These are phyloP conservation scores for Aphanomyces invadans DNA, from an alignment of 352 stramenopile genomes.

Conservation along the genomic window DNA sequence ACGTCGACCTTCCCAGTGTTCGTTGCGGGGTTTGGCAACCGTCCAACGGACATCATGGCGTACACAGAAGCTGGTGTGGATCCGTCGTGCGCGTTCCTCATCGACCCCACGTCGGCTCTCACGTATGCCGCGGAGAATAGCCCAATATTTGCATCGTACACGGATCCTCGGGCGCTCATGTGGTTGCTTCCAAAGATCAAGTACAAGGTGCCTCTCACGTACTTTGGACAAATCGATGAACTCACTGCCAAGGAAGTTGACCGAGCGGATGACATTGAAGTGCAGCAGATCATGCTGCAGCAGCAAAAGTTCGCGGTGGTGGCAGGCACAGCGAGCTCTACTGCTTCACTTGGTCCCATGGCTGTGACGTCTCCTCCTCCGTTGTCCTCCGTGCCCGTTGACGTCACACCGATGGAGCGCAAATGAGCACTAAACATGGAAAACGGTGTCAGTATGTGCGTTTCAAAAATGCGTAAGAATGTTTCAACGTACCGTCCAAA, in stretches of 20 bases:
- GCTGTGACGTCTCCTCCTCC: neutral
- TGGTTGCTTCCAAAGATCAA: constrained; percentile 76
- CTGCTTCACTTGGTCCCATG: neutral
- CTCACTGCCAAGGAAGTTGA: constrained; percentile 75
- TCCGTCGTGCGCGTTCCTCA: constrained; percentile 6
- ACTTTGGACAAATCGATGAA: constrained; percentile 67
- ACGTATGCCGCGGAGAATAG: constrained; percentile 31
- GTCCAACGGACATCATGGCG: constrained; percentile 20
- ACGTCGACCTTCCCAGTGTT: constrained; percentile 7
- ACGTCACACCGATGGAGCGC: too few relatives aligned
- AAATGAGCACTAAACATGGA: too few relatives aligned
- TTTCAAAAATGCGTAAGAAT: too few relatives aligned
- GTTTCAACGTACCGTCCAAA: too few relatives aligned
- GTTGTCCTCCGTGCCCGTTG: neutral
- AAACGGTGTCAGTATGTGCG: too few relatives aligned
- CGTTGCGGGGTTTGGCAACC: constrained; percentile 24
- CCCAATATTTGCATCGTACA: constrained; percentile 72
- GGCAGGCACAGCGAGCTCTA: neutral
- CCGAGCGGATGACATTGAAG: constrained; percentile 62
- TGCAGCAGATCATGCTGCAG: constrained; percentile 10
- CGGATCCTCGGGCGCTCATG: constrained; percentile 68
- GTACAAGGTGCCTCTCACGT: constrained; percentile 72
- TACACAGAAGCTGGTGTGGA: constrained; percentile 25
- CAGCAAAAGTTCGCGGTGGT: neutral
- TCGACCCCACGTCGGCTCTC: constrained; percentile 24